Evolutionary conservation across 1,139 yeast species (phyloP), one percentile per base, ranked within the genome.

Genomic region (Yamadazyma oceani): DNA sequence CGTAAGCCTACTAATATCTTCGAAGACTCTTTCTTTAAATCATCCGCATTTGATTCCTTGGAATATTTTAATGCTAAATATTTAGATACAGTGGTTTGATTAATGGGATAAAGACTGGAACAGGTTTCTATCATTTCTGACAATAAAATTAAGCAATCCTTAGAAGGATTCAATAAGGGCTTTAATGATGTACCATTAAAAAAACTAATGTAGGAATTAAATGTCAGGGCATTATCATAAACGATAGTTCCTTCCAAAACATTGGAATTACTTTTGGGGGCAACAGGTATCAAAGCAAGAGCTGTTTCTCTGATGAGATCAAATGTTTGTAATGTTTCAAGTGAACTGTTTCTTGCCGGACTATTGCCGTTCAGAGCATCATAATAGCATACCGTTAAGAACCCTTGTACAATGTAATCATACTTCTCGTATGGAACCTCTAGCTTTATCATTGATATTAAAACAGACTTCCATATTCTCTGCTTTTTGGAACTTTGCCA

Each of bases 21-120:
- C 7, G 54, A 37, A 26, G 56, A 53, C 44, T 69, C 65, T 40
- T 56, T 48, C 36, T 55, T 50, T 26, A 47, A 43, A 40, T 49
- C 52, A 38, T 64, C 48, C 32, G 44, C 23, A 31, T 48, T 38
- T 26, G 50, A 30, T 30, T 41, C 32, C 2, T 44, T 35, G 0
- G 61, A 48, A 29, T 57, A 57, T 32, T 66, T 64, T 29, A 72
- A 54, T 9, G 51, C 39, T 17, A 71, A 51, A 39, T 62, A 70
- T 32, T 64, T 61, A 4, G 51, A 40, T 8, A 75, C 54, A 0
- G 78, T 63, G 11, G 73, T 53, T 31, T 64, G 69, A 39, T 66
- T 74, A 16, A 64, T 59, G 0, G 76, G 68, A 40, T 63, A 69
- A 15, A 76, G 56, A 30, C 60, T 55, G 38, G 68, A 69, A 41